Percentiles rank a stretch among this genome's conserved stretches.
Evolutionary conservation across 495 filamentous ascomycete genomes (phyloP).

Genomic region (Aspergillus homomorphus): DNA sequence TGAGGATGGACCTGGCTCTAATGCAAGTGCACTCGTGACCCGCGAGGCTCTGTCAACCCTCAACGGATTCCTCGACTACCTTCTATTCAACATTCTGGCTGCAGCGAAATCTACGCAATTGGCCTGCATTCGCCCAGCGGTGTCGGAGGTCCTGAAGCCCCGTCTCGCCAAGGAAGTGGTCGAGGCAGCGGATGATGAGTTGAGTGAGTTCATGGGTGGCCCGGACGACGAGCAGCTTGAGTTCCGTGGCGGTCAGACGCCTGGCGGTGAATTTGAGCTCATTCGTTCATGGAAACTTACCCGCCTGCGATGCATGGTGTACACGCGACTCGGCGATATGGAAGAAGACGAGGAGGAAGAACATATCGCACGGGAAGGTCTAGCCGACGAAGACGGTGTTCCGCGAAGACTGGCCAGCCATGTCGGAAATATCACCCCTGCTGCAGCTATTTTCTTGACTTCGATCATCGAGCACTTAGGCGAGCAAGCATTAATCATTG

Average conservation of each 20-base stretch:
- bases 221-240: conserved; percentile 67
- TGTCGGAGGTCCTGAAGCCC: conserved; percentile 83
- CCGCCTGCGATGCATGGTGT: conserved; percentile 93
- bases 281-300: conserved; percentile 88
- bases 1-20: conserved; percentile 57
- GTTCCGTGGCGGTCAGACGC: conserved; percentile 50
- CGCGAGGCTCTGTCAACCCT: conserved; percentile 71
- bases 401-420: conserved; percentile 54
- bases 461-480: conserved; percentile 92
- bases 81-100: conserved; percentile 83
- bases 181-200: conserved; percentile 82
- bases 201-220: conserved; percentile 80
- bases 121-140: conserved; percentile 71
- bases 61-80: conserved; percentile 91
- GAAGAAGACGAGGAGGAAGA: conserved; percentile 96
- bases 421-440: conserved; percentile 76
- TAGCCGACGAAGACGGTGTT: conserved; percentile 48
- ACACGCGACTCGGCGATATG: conserved; percentile 92
- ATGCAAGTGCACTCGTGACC: conserved; percentile 63
- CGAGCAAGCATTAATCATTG: conserved; percentile 80
- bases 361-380: conserved; percentile 69
- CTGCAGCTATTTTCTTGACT: conserved; percentile 92
- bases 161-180: conserved; percentile 86
- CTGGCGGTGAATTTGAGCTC: conserved; percentile 70
- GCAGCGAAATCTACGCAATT: conserved; percentile 80